A percentile compares a stretch with the other conserved stretches of the same genome.
Evolutionary conservation across 108 stramenopile species (phyloP).

Genomic region (Skeletonema marinoi): DNA sequence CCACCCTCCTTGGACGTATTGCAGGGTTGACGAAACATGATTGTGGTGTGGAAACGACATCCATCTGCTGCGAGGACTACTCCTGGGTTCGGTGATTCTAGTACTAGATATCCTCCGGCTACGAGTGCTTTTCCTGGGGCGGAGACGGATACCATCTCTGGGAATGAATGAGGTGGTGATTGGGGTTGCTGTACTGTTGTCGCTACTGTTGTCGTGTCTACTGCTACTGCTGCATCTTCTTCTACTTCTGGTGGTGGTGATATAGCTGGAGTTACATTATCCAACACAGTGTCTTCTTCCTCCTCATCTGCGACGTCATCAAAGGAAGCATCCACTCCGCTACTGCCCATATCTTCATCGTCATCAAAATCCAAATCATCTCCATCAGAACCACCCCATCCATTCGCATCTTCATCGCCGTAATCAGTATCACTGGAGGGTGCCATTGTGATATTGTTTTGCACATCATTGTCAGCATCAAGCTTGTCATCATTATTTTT

Average conservation of each 20-base stretch:
- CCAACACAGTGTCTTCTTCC: not conserved
- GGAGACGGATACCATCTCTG: slow-evolving; percentile 50
- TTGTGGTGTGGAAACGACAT: slow-evolving; percentile 81
- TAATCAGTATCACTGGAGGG: not conserved
- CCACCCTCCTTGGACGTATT: not conserved
- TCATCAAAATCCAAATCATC: slow-evolving; percentile 24
- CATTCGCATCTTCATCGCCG: slow-evolving; percentile 1
- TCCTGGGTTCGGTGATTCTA: slow-evolving; percentile 89
- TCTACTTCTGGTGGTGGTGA: too few relatives aligned
- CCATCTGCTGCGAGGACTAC: slow-evolving; percentile 86
- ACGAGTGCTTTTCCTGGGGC: slow-evolving; percentile 94
- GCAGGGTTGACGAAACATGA: slow-evolving; percentile 44
- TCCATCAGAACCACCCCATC: slow-evolving; percentile 7
- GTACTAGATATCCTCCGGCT: slow-evolving; percentile 94
- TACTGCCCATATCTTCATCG: not conserved
- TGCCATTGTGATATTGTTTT: not conserved
- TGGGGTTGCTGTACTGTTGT: not conserved
- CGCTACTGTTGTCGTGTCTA: too few relatives aligned
- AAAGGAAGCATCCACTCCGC: not conserved
- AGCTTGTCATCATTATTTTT: too few relatives aligned
- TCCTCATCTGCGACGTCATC: not conserved
- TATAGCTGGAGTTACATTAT: not conserved
- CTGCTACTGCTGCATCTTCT: too few relatives aligned
- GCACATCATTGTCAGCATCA: not conserved
- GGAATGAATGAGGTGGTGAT: not conserved